Base-by-base conservation (phyloP, 1,284 basidiomycete genomes). In the Moesziomyces sp. region DNA sequence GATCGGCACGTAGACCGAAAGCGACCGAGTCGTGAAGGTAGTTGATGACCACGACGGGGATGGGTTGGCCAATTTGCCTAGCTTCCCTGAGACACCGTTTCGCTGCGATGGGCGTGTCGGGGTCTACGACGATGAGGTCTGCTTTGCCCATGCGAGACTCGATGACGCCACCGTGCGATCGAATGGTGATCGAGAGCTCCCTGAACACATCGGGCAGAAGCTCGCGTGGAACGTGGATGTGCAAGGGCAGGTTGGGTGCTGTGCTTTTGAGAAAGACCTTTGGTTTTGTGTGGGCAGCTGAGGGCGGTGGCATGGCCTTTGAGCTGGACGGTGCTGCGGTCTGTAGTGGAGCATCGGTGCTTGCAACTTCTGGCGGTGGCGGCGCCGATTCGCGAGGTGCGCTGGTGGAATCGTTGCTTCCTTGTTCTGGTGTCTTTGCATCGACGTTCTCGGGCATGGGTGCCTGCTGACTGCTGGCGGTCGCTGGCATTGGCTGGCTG, bases 111-210 rank as follows among this genome's bases (percentile, higher is more conserved):
- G 33, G 13, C 21, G 35, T 30, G 6, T 49, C 19, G 1, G 63
- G 62, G 38, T 74, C 67, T 18, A 69, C 54, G 28, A 61, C 43
- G 26, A 74, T 60, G 24, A 70, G n/a, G 45, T 74, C 57, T 18
- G 72, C 58, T 28, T 74, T 57, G 24, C 26, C 72, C 11, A 74
- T 33, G 14, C 59, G 46, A 9, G 59, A 54, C 30, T 66, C 72
- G 4, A 53, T 42, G 38, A 57, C 63, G n/a, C 72, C 72, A 10
- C 66, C 72, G 24, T 70, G 58, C 14, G 51, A 19, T 13, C 57
- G 52, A n/a, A 74, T 57, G 43, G 43, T 40, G 46, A 74, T 57
- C 23, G 50, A 21, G 3, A 74, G 50, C 35, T 56, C 40, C 24
- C 33, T 58, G 3, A 24, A 18, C 9, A 40, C 35, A 9, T 49